Evolutionary conservation across 129 eudicot species (phyloP).

Genomic region (Flaveria robusta): DNA sequence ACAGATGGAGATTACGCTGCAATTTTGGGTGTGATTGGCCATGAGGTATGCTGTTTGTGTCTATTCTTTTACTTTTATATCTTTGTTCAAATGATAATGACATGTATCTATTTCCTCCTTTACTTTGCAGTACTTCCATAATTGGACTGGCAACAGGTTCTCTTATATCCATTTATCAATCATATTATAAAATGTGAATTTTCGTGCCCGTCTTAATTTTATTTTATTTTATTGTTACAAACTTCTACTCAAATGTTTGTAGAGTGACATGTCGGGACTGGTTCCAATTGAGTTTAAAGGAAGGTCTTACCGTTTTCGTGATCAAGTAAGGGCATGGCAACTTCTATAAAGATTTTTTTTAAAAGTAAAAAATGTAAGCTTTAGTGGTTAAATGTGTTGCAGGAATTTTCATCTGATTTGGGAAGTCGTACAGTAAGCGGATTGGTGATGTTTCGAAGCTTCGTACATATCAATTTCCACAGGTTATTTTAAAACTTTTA

Average conservation of each 20-base stretch:
- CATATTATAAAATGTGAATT: background rate
- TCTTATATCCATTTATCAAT: slow-evolving; percentile 14
- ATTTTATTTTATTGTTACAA: background rate
- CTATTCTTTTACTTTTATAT: background rate
- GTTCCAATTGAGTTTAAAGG: slow-evolving; percentile 98
- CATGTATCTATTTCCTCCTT: slow-evolving; percentile 10
- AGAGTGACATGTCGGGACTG: slow-evolving; percentile 99
- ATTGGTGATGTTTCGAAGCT: slow-evolving; percentile 93
- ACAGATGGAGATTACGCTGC: slow-evolving; percentile 97
- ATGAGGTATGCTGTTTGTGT: slow-evolving; percentile 61
- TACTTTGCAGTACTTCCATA: slow-evolving; percentile 87
- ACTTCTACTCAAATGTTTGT: slow-evolving; percentile 13
- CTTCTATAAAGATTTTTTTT: background rate
- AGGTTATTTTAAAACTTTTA: slow-evolving; percentile 44
- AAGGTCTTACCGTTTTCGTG: slow-evolving; percentile 99
- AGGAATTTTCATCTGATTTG: slow-evolving; percentile 98
- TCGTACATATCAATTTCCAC: slow-evolving; percentile 83
- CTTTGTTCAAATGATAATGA: background rate
- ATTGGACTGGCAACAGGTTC: slow-evolving; percentile 99
- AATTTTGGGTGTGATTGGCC: slow-evolving; percentile 95
- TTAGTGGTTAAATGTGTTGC: slow-evolving; percentile 26
- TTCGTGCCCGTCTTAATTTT: background rate
- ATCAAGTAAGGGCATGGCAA: slow-evolving; percentile 57
- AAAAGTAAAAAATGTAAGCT: background rate
- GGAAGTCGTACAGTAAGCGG: slow-evolving; percentile 97